Percentiles rank a stretch among this genome's conserved stretches.
Evolutionary conservation across 2,329 filamentous ascomycete genomes (phyloP).

Genomic region (Clarireedia homoeocarpa): DNA sequence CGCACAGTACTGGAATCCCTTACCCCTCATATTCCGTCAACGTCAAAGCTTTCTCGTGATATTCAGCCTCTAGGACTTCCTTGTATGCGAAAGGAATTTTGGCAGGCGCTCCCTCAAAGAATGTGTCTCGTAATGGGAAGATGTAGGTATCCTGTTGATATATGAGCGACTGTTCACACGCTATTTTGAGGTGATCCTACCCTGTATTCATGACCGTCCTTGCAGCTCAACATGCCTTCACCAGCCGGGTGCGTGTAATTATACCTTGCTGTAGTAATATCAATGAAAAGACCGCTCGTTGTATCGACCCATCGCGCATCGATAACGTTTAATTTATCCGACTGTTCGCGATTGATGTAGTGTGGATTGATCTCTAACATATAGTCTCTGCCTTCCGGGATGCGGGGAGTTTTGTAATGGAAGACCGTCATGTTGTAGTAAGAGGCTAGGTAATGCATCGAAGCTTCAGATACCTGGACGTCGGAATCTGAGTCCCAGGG

Average conservation of each 20-base stretch:
- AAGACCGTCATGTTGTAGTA: constrained; percentile 38
- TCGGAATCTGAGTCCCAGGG: constrained; percentile 82
- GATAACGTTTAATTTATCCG: constrained; percentile 68
- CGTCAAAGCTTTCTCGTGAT: constrained; percentile 43
- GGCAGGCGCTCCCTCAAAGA: constrained; percentile 58
- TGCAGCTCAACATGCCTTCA: constrained; percentile 41
- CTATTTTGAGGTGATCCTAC: constrained; percentile 25
- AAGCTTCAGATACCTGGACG: constrained; percentile 41
- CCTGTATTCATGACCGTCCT: constrained; percentile 43
- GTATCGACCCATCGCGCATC: constrained; percentile 79
- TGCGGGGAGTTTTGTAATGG: constrained; percentile 28
- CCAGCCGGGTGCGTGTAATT: constrained; percentile 33
- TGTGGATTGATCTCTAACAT: constrained; percentile 73
- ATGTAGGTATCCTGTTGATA: constrained; percentile 46
- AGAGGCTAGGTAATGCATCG: constrained; percentile 44
- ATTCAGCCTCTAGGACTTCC: constrained; percentile 51
- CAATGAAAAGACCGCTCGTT: constrained; percentile 69
- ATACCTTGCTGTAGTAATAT: constrained; percentile 65
- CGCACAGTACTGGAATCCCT: not conserved
- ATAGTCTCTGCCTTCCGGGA: constrained; percentile 43
- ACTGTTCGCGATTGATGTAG: constrained; percentile 51
- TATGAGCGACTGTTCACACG: not conserved
- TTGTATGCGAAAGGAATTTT: constrained; percentile 59
- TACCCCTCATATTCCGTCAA: constrained; percentile 46
- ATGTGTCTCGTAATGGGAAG: constrained; percentile 60